Percentiles rank a stretch among this genome's conserved stretches.
These are phyloP conservation scores for Cyclaneusma minus DNA, from an alignment of 2,329 filamentous ascomycete genomes.

Conservation along the genomic window DNA sequence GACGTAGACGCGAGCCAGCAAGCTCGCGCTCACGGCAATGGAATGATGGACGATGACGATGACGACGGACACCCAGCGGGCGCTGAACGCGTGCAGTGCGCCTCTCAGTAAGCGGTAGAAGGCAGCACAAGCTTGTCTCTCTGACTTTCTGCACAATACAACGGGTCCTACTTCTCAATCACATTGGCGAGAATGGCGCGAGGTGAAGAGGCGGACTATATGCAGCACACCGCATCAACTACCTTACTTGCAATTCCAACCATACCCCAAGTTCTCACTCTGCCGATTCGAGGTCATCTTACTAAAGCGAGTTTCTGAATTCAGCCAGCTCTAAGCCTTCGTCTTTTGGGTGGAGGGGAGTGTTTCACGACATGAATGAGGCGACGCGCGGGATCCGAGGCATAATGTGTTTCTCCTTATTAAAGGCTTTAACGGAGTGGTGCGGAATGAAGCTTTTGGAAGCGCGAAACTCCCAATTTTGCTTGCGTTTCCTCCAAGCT, in stretches of 20 bases:
- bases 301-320: too few relatives aligned
- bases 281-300: conserved; percentile 1
- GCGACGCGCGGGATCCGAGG: too few relatives aligned
- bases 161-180: not conserved
- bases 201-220: conserved; percentile 1
- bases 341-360: too few relatives aligned
- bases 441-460: too few relatives aligned
- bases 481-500: not conserved
- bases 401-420: too few relatives aligned
- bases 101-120: conserved; percentile 53
- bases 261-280: conserved; percentile 1
- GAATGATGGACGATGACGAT: conserved; percentile 58
- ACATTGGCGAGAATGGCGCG: not conserved
- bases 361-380: too few relatives aligned
- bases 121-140: not conserved
- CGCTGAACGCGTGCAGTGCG: conserved; percentile 71
- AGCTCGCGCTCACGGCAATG: conserved; percentile 52
- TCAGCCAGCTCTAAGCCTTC: too few relatives aligned
- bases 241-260: conserved; percentile 1
- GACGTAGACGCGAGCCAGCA: conserved; percentile 60
- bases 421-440: too few relatives aligned
- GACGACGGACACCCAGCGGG: conserved; percentile 56
- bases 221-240: conserved; percentile 1
- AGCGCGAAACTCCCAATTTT: conserved; percentile 1
- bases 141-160: conserved; percentile 1